Evolutionary conservation across 1,139 yeast genomes (phyloP).

Genomic region (Candida sanyaensis): DNA sequence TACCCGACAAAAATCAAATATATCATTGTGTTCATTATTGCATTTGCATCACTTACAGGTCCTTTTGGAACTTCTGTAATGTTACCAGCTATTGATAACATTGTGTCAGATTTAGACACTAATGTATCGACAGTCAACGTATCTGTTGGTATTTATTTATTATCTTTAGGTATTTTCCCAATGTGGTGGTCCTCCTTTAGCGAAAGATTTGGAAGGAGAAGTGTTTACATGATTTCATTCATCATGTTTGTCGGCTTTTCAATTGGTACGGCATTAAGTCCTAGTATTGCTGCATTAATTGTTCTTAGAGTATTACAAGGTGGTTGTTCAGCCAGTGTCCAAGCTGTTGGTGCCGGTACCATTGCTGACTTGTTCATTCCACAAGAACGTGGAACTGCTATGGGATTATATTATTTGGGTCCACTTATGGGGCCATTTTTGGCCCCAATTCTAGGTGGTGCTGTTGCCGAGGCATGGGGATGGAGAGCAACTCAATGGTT

Average conservation of each 20-base stretch:
- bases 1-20: constrained; percentile 53
- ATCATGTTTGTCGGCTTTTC: constrained; percentile 62
- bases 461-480: constrained; percentile 69
- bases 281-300: constrained; percentile 61
- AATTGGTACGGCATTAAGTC: constrained; percentile 71
- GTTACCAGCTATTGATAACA: constrained; percentile 73
- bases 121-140: constrained; percentile 64
- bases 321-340: constrained; percentile 83
- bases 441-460: constrained; percentile 83
- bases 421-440: constrained; percentile 80
- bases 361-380: constrained; percentile 72
- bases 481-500: constrained; percentile 94
- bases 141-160: constrained; percentile 75
- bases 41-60: constrained; percentile 76
- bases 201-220: constrained; percentile 73
- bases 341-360: constrained; percentile 90
- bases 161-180: constrained; percentile 79
- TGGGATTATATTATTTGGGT: constrained; percentile 82
- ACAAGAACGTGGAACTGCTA: constrained; percentile 72
- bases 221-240: constrained; percentile 71
- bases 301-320: constrained; percentile 73
- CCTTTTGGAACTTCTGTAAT: constrained; percentile 92
- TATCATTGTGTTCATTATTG: constrained; percentile 63
- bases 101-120: constrained; percentile 57
- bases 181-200: constrained; percentile 88